Evolutionary conservation across 225 moss, liverwort and hornwort genomes (phyloP), one percentile per base, ranked within the genome.

Genomic region (Anthoceros angustus): DNA sequence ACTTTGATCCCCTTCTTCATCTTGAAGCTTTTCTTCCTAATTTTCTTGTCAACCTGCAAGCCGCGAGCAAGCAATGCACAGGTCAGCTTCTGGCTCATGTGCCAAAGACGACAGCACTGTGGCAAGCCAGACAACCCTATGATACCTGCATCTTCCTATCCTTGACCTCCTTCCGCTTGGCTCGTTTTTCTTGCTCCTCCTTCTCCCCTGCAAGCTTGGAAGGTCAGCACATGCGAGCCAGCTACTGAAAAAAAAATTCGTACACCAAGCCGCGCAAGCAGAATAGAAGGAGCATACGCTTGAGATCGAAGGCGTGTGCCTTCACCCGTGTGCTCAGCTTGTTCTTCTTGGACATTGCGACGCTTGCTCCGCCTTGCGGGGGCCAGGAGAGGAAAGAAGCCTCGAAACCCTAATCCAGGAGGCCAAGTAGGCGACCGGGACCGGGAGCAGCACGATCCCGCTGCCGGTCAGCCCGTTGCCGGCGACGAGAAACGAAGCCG

Each of bases 261-360:
- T 14, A 12, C 42, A 4, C 21, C 14, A n/a, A 14, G n/a, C 40
- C 55, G 55, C 16, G 11, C 15, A 21, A 7, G 12, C 0, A 23
- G 6, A 16, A 62, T 2, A 0, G 38, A 14, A 6, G 26, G n/a
- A 45, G 43, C 76, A 62, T 42, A 77, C 76, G 63, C 63, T 70
- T 50, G 42, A 77, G 46, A 48, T 77, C 76, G 49, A 77, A 77
- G 39, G 45, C 61, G 41, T 77, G 76, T 9, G 41, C 65, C 66
- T 24, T 72, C 41, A 25, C 68, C 62, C 76, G 76, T 61, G 76
- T 76, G 18, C 76, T 70, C 60, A 72, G 72, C 26, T 72, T 76
- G 18, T 76, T 76, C 65, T 76, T 76, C 70, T 76, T 76, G 69
- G 76, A 76, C 76, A 76, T 76, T 62, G 43, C 5, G 55, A 15